Conservation (phyloP, 768 basidiomycete species). For the Panus rudis region DNA sequence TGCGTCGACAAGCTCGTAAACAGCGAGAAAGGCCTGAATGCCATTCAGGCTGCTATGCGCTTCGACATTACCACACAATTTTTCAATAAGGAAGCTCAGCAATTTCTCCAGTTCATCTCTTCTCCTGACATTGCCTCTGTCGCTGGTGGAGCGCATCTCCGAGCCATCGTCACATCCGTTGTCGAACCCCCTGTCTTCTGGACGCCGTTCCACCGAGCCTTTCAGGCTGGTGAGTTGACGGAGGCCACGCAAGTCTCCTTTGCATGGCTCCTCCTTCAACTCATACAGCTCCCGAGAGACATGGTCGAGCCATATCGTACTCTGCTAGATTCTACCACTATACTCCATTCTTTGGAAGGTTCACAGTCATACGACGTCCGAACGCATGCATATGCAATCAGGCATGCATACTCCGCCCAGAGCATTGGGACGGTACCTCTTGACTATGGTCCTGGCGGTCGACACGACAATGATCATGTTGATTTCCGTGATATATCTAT, state of each 20-base stretch:
- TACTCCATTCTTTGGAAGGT: constrained; percentile 19
- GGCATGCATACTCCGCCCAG: constrained; percentile 29
- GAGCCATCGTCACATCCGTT: constrained; percentile 32
- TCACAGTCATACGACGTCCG: constrained; percentile 22
- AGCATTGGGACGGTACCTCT: constrained; percentile 13
- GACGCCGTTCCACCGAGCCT: constrained; percentile 19
- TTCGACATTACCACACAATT: constrained; percentile 30
- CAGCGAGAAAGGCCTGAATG: constrained; percentile 28
- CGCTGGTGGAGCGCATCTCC: constrained; percentile 36
- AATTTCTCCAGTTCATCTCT: constrained; percentile 33
- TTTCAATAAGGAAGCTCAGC: constrained; percentile 35
- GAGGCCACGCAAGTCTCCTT: constrained; percentile 32
- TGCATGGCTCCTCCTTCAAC: constrained; percentile 43
- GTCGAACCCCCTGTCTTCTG: constrained; percentile 49
- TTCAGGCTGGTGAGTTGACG: constrained; percentile 12
- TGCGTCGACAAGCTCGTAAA: constrained; percentile 33
- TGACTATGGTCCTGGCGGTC: constrained; percentile 45
- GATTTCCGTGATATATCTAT: constrained; percentile 59
- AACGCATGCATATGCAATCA: constrained; percentile 31
- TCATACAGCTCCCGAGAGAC: constrained; percentile 34
- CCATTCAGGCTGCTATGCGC: constrained; percentile 36
- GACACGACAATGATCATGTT: constrained; percentile 63
- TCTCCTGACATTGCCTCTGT: constrained; percentile 30
- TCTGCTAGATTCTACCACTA: constrained; percentile 26
- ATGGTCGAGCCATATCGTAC: constrained; percentile 31